Evolutionary conservation across 805 yeast genomes (phyloP).

Genomic region (Brettanomyces custersianus): DNA sequence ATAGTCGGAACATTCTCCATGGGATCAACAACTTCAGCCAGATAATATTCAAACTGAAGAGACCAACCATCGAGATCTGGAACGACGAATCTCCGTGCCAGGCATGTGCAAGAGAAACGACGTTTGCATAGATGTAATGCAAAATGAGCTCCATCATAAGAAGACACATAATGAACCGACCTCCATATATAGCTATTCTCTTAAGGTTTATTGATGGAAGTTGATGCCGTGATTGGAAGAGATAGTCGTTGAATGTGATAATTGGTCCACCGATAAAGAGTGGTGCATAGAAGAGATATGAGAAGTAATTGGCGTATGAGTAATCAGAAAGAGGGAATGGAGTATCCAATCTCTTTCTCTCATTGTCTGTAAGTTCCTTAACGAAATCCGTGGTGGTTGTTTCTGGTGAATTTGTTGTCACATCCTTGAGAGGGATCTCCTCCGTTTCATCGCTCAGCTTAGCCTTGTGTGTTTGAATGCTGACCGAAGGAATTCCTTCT

Average conservation of each 20-base stretch:
- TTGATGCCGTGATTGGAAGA: conserved; percentile 57
- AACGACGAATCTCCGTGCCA: conserved; percentile 88
- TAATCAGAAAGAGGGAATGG: conserved; percentile 57
- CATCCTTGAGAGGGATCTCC: conserved; percentile 1
- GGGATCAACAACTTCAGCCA: conserved; percentile 93
- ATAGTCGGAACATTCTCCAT: conserved; percentile 89
- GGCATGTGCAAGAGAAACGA: conserved; percentile 80
- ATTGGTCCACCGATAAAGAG: conserved; percentile 93
- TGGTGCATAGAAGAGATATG: conserved; percentile 80
- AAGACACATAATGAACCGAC: conserved; percentile 64
- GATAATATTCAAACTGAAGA: conserved; percentile 80
- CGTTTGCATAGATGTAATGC: conserved; percentile 88
- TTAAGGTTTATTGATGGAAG: conserved; percentile 50
- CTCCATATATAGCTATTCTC: conserved; percentile 51
- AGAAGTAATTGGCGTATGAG: conserved; percentile 52
- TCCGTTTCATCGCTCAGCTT: conserved; percentile 9
- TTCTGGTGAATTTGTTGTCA: neutral
- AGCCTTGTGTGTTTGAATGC: conserved; percentile 6
- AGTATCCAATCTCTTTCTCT: conserved; percentile 55
- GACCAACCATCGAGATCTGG: conserved; percentile 89
- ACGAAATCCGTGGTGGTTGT: conserved; percentile 5
- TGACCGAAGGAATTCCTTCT: conserved; percentile 5
- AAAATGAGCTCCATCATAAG: conserved; percentile 82
- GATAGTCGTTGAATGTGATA: conserved; percentile 82
- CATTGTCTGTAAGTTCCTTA: conserved; percentile 30